A percentile compares a stretch with the other conserved stretches of the same genome.
phyloP scores from a whole-genome alignment of 2,329 filamentous ascomycete species.

The Ceratocystis papillata region DNA sequence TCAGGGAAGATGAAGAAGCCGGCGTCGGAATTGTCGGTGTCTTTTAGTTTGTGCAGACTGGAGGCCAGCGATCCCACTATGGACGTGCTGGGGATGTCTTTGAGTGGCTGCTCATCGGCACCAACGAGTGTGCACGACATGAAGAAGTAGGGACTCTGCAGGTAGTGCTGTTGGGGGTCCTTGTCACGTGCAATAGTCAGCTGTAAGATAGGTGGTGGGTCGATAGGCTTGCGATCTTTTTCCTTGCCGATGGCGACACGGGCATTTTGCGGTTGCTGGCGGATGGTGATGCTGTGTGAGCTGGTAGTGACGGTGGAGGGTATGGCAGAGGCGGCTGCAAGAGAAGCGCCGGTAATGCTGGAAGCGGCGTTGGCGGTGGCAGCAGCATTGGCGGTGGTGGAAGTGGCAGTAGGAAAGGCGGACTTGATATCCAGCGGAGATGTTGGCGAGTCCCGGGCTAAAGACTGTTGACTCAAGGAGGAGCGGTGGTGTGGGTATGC shows the following conservation, averaged over 20 bases:
- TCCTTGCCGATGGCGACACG: slow-evolving; percentile 63
- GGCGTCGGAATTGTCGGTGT: slow-evolving; percentile 63
- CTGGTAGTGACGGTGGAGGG: slow-evolving; percentile 10
- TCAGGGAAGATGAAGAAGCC: slow-evolving; percentile 90
- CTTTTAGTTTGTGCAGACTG: slow-evolving; percentile 71
- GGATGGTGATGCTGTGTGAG: slow-evolving; percentile 39
- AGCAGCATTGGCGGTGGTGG: neutral
- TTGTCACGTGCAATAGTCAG: slow-evolving; percentile 38
- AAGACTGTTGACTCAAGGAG: slow-evolving; percentile 15
- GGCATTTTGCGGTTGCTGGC: slow-evolving; percentile 57
- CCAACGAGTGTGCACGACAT: slow-evolving; percentile 38
- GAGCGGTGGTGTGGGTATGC: slow-evolving; percentile 10
- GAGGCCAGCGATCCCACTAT: slow-evolving; percentile 66
- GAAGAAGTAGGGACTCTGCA: slow-evolving; percentile 38
- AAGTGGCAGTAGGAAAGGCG: neutral
- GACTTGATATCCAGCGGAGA: slow-evolving; percentile 9
- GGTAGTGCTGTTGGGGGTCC: slow-evolving; percentile 39
- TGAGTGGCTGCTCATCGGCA: slow-evolving; percentile 34
- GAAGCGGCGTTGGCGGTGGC: slow-evolving; percentile 10
- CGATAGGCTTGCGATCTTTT: slow-evolving; percentile 77
- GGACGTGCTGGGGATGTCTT: slow-evolving; percentile 36
- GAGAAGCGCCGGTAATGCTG: neutral
- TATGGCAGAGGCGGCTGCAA: neutral
- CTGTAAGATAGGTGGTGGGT: slow-evolving; percentile 76
- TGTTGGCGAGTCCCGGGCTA: neutral